phyloP scores from a whole-genome alignment of 169 alveolate species.

The Cardiosporidium cionae region DNA sequence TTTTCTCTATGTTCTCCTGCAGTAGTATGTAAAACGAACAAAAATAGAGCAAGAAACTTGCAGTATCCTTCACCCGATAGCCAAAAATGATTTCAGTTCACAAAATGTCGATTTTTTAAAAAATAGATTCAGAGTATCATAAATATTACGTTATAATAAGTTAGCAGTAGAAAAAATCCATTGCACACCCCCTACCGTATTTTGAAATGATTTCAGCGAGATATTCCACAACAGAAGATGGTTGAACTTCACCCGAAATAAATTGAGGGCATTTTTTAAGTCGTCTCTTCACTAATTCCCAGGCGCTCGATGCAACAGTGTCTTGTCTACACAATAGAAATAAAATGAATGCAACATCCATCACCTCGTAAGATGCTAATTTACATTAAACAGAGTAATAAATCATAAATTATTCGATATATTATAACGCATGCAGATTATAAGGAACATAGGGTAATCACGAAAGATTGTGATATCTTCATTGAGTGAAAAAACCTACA shows the following conservation, averaged over 20 bases:
- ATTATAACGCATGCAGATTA: neutral
- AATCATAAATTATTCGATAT: neutral
- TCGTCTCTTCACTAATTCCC: conserved; percentile 24
- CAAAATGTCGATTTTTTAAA: no score
- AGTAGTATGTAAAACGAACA: conserved; percentile 54
- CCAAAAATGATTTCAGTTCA: neutral
- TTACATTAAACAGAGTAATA: neutral
- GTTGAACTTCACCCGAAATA: conserved; percentile 7
- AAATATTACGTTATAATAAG: no score
- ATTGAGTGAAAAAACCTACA: conserved; percentile 34
- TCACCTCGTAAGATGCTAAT: neutral
- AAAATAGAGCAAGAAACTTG: conserved; percentile 34
- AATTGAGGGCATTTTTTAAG: conserved; percentile 1
- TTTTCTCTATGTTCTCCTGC: conserved; percentile 65
- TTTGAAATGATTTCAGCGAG: conserved; percentile 17
- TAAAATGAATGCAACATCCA: neutral
- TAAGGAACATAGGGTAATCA: neutral
- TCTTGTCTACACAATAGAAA: conserved; percentile 10
- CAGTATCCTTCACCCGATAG: conserved; percentile 10
- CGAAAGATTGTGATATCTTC: neutral
- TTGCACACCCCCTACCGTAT: conserved; percentile 14
- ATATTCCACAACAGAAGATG: conserved; percentile 5
- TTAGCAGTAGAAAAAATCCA: no score
- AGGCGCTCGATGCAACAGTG: conserved; percentile 12
- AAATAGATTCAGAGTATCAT: neutral